Evolutionary conservation across 2,329 filamentous ascomycete genomes (phyloP), one percentile per base, ranked within the genome.

Genomic region (Fusarium siculi): DNA sequence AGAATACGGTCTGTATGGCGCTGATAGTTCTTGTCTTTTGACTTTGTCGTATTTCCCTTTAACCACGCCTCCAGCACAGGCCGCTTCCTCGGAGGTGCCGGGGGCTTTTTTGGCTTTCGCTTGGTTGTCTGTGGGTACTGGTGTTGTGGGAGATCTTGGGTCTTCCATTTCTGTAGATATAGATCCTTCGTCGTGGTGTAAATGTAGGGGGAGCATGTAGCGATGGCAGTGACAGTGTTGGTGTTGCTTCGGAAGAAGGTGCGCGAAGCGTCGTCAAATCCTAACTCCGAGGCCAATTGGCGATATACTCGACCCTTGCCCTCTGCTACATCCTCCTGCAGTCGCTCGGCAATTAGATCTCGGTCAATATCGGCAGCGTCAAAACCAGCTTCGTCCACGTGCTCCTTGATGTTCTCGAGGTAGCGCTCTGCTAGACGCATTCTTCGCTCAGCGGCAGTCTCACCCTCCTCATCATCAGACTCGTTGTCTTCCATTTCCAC

Each of bases 321-420:
- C 84, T 98, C 96, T 58, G 96, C 92, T 47, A 96, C 93, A 80
- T 98, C 96, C 83, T 98, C 94, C 82, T 96, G 91, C 77, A 99
- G 85, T 76, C 95, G 87, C 81, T 97, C 93, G 46, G 96, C 95
- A 77, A 99, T 95, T 76, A 98, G 85, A 80, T 99, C 96, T 66
- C 93, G 89, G 83, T 98, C 96, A 66, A 99, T 93, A 59, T 98
- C 94, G 76, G 92, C 95, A 12, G 96, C 96, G 83, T 99, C 95
- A 79, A 98, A 99, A 43, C 95, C 96, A 52, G 79, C 77, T 73
- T 94, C 93, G 76, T 97, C 92, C 65, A 94, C 91, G 75, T 97
- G 93, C 78, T 93, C 89, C 78, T 93, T 91, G 70, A 98, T 91
- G 80, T 97, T 97, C 61, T 97, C 93, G 61, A 99, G 88, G 81